phyloP scores from a whole-genome alignment of 441 rosid genomes.

The Macaranga tanarius region DNA sequence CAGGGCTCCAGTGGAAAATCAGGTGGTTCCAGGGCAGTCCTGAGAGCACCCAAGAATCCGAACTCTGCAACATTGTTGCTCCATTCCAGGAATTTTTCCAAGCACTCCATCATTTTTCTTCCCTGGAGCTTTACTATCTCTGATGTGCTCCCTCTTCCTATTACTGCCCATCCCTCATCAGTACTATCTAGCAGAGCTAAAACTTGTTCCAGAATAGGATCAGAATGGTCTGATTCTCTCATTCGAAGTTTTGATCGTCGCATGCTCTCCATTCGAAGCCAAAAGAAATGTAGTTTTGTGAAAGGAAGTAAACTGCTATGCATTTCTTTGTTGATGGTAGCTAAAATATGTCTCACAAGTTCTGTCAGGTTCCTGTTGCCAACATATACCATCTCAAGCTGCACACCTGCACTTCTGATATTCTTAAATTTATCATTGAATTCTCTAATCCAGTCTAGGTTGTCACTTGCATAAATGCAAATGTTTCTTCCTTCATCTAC shows the following conservation, averaged over 20 bases:
- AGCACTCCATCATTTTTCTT: slow-evolving; percentile 34
- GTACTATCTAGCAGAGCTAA: slow-evolving; percentile 44
- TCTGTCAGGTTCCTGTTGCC: slow-evolving; percentile 41
- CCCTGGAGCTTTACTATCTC: slow-evolving; percentile 43
- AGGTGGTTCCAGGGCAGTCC: slow-evolving; percentile 35
- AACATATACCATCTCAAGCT: slow-evolving; percentile 55
- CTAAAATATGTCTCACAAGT: slow-evolving; percentile 25
- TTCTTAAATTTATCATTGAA: slow-evolving; percentile 37
- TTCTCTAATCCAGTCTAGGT: slow-evolving; percentile 52
- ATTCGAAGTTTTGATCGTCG: slow-evolving; percentile 46
- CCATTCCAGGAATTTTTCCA: slow-evolving; percentile 47
- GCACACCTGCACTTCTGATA: slow-evolving; percentile 41
- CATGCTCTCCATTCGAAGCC: slow-evolving; percentile 72
- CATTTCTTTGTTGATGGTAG: slow-evolving; percentile 37
- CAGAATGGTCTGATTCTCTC: slow-evolving; percentile 30
- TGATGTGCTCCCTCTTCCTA: slow-evolving; percentile 46
- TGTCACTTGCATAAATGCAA: slow-evolving; percentile 61
- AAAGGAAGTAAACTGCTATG: slow-evolving; percentile 38
- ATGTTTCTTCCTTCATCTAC: slow-evolving; percentile 56
- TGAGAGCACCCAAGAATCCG: slow-evolving; percentile 54
- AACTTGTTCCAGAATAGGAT: slow-evolving; percentile 46
- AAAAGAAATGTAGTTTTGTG: slow-evolving; percentile 53
- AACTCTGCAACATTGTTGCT: slow-evolving; percentile 38
- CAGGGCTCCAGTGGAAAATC: slow-evolving; percentile 36
- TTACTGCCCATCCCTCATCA: slow-evolving; percentile 56